Conservation (phyloP, 1,139 yeast species). For the Debaryomyces sp. region DNA sequence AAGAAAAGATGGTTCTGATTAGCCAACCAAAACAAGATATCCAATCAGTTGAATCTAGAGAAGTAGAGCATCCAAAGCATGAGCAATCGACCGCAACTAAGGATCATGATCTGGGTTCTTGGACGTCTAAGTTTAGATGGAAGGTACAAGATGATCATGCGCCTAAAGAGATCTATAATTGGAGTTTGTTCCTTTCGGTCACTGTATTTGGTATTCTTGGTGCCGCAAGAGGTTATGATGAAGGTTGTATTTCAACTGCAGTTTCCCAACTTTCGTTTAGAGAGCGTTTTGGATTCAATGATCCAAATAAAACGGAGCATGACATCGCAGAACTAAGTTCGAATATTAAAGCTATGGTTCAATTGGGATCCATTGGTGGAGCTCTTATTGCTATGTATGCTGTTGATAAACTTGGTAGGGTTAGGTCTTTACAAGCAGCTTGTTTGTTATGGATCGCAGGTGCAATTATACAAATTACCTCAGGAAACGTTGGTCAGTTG, state of each 20-base stretch:
- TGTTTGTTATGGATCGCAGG: slow-evolving; percentile 50
- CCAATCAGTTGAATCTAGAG: neutral
- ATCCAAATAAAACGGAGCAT: slow-evolving; percentile 34
- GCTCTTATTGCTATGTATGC: slow-evolving; percentile 51
- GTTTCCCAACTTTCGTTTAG: slow-evolving; percentile 49
- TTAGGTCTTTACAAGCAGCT: slow-evolving; percentile 51
- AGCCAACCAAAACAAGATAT: neutral
- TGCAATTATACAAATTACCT: slow-evolving; percentile 51
- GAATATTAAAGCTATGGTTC: slow-evolving; percentile 64
- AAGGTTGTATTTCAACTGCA: slow-evolving; percentile 54
- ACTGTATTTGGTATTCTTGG: slow-evolving; percentile 61
- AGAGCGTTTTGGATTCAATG: slow-evolving; percentile 48
- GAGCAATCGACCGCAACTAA: slow-evolving; percentile 1
- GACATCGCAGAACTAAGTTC: slow-evolving; percentile 52
- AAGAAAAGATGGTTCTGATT: neutral
- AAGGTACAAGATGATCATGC: slow-evolving; percentile 31
- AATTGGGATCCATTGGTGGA: slow-evolving; percentile 62
- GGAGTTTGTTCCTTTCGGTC: slow-evolving; percentile 48
- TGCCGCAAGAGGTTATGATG: slow-evolving; percentile 64
- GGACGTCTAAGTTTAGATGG: slow-evolving; percentile 10
- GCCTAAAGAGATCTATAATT: slow-evolving; percentile 52
- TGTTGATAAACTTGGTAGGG: slow-evolving; percentile 58
- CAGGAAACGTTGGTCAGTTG: slow-evolving; percentile 48
- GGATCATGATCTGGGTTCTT: neutral
- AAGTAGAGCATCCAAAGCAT: neutral